Base-by-base conservation (phyloP, 805 yeast genomes). In the Saccharomycopsis babjevae region DNA sequence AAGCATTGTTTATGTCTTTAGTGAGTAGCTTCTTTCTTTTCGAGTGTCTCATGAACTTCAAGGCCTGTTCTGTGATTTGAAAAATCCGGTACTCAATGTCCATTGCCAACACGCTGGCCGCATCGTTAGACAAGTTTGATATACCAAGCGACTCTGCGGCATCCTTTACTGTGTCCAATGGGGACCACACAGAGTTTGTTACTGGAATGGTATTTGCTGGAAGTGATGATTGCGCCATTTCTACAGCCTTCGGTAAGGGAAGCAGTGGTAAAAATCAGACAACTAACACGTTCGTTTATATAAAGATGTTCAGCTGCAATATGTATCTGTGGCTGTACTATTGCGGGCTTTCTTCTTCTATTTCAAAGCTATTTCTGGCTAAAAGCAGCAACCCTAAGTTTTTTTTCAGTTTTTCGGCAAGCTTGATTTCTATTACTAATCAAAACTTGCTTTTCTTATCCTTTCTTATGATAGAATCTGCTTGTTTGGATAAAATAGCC, bases 71-170 rank as follows among this genome's bases (percentile, higher is more conserved):
- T 63, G 96, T 76, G 46, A 94, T 88, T 74, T 94, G 98, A 71
- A 93, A 93, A 66, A 94, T 89, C 64, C 99, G 82, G 72, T 96
- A 94, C 74, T 94, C 99, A n/a, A 94, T 96, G 71, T 94, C 99
- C 99, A 94, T 94, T 6, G 99, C 98, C 64, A 94, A 76, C 64
- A 94, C 89, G 69, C 90, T 89, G 56, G 97, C 88, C 1, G 93
- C 96, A 63, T 96, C 99, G 59, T 93, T 98, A 38, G 89, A 88
- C 56, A 94, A 76, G 61, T 76, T 83, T 2, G 79, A 73, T 42
- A 94, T 79, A 1, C 99, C 99, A 11, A 94, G 76, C 1, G 90
- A 82, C 70, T 94, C 99, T 0, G 97, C 97, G 16, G 89, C 97
- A 76, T 94, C 99, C 68, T 86, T 88, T 34, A 96, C 97, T 0